Evolutionary conservation across 306 rosid species (phyloP).

Genomic region (Neltuma alba): DNA sequence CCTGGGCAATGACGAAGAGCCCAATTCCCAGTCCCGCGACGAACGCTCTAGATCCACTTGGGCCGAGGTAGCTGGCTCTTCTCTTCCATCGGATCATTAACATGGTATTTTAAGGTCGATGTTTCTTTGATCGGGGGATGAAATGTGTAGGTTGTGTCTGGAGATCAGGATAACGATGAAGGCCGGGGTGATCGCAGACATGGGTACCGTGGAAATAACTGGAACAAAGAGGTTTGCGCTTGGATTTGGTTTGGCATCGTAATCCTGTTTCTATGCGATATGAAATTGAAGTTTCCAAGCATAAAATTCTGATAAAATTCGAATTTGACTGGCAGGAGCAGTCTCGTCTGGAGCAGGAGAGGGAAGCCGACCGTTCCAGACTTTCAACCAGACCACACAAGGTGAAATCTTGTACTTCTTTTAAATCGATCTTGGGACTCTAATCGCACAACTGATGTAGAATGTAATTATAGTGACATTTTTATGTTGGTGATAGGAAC

Average conservation of each 20-base stretch:
- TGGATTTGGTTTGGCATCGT: conserved; percentile 6
- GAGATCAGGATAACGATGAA: conserved; percentile 53
- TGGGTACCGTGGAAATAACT: conserved; percentile 27
- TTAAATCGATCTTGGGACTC: background rate
- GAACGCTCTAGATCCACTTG: conserved; percentile 81
- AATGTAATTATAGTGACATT: background rate
- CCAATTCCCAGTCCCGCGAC: conserved; percentile 42
- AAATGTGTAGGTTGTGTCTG: conserved; percentile 63
- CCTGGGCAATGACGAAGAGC: conserved; percentile 37
- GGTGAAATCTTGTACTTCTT: conserved; percentile 45
- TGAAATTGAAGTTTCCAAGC: background rate
- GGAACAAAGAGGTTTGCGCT: conserved; percentile 46
- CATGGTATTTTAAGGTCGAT: background rate
- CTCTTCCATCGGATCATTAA: background rate
- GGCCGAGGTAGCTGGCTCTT: conserved; percentile 50
- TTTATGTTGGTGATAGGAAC: conserved; percentile 21
- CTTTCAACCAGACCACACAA: conserved; percentile 42
- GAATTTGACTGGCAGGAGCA: conserved; percentile 45
- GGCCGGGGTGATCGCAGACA: conserved; percentile 41
- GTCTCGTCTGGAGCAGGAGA: conserved; percentile 37
- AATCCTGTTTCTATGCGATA: background rate
- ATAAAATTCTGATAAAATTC: background rate
- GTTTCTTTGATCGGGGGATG: background rate
- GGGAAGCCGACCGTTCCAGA: conserved; percentile 50
- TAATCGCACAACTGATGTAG: background rate